Base-by-base conservation (phyloP, 2,329 filamentous ascomycete genomes). In the Exophiala xenobiotica region DNA sequence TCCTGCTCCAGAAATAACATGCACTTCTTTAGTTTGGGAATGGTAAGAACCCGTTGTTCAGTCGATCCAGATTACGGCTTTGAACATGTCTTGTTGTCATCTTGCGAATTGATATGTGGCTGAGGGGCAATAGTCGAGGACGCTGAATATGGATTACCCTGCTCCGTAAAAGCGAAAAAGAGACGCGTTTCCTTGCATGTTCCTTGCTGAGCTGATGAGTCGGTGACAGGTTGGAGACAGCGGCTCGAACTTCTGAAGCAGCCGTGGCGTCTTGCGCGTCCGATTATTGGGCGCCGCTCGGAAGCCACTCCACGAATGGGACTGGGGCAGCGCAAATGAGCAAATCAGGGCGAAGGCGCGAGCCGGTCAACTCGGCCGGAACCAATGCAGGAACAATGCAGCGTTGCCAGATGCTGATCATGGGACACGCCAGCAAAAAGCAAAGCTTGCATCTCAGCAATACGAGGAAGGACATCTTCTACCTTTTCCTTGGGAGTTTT, bases 371-470 rank as follows among this genome's bases (percentile, higher is more conserved):
- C 37, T 38, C 9, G 23, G 5, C 16, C 14, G 19, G 11, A 45
- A 44, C 45, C 49, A 51, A 55, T 46, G 53, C 53, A 55, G 53
- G 53, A 51, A 51, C 53, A 43, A 16, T 41, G 27, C 31, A 37
- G 20, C 37, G 40, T 33, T 42, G 35, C 40, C 48, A 37, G 27
- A 40, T 41, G 44, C 33, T 49, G 48, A 46, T 53, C 47, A 9
- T 42, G 14, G 47, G 27, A 16, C 29, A 46, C 23, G 27, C 23
- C 16, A 46, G 7, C 7, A 33, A 18, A 24, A 16, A 20, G 31
- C 38, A 41, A n/a, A n/a, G n/a, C n/a, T n/a, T n/a, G n/a, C n/a
- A n/a, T n/a, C n/a, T n/a, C n/a, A n/a, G n/a, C n/a, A n/a, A n/a
- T n/a, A n/a, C n/a, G n/a, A n/a, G n/a, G n/a, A n/a, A n/a, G n/a